Conservation (phyloP, 805 yeast species). For the Isabelozyma rhagii region DNA sequence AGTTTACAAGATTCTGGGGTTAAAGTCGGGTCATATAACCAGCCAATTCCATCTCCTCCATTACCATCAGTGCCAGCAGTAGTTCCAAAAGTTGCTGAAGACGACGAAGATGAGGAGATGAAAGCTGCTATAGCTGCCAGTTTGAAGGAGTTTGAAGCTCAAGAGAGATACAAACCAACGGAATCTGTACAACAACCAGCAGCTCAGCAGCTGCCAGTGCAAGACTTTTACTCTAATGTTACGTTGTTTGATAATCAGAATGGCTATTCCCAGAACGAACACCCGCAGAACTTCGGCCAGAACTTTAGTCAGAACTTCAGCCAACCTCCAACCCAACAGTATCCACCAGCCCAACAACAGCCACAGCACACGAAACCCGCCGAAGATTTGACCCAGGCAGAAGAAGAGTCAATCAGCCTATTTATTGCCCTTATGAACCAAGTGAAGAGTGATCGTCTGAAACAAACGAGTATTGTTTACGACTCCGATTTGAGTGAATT, state of each 20-base stretch:
- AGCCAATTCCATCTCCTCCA: constrained; percentile 9
- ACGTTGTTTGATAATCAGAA: constrained; percentile 15
- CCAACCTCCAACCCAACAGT: constrained; percentile 3
- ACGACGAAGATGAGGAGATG: constrained; percentile 75
- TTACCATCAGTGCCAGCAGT: constrained; percentile 6
- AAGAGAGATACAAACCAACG: constrained; percentile 6
- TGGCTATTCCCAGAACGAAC: constrained; percentile 1
- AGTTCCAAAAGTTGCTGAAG: constrained; percentile 9
- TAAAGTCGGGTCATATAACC: background rate
- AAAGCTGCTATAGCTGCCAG: constrained; percentile 94
- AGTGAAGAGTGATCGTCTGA: constrained; percentile 44
- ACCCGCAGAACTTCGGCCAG: constrained; percentile 4
- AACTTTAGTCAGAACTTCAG: constrained; percentile 1
- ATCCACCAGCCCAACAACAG: constrained; percentile 2
- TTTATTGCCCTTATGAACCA: constrained; percentile 66
- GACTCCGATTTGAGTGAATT: constrained; percentile 55
- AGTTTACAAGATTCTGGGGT: constrained; percentile 59
- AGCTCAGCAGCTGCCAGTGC: constrained; percentile 4
- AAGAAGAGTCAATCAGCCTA: constrained; percentile 65
- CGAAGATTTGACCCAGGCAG: constrained; percentile 51
- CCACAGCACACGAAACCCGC: constrained; percentile 7
- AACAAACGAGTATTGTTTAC: constrained; percentile 34
- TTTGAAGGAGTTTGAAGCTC: constrained; percentile 60
- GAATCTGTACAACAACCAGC: constrained; percentile 8
- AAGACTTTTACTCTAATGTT: constrained; percentile 27